These are phyloP conservation scores for Lophium mytilinum DNA, from an alignment of 495 filamentous ascomycete species.

Conservation along the genomic window DNA sequence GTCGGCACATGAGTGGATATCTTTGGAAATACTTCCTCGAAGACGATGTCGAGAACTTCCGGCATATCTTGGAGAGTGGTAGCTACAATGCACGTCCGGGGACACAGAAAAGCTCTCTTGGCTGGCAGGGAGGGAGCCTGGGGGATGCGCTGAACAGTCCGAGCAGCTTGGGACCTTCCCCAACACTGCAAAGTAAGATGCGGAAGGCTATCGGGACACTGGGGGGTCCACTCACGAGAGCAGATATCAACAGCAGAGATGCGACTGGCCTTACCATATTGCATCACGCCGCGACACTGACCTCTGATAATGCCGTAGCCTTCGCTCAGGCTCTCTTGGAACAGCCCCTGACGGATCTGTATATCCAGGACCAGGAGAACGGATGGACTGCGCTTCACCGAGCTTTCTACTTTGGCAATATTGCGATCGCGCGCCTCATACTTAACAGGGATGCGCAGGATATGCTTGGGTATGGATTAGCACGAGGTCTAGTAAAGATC, in stretches of 20 bases:
- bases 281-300: slow-evolving; percentile 73
- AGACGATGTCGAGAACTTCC: slow-evolving; percentile 90
- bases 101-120: slow-evolving; percentile 34
- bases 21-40: slow-evolving; percentile 94
- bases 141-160: slow-evolving; percentile 41
- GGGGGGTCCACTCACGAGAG: slow-evolving; percentile 46
- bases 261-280: slow-evolving; percentile 70
- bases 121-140: slow-evolving; percentile 29
- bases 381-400: slow-evolving; percentile 94
- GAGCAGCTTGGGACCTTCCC: slow-evolving; percentile 43
- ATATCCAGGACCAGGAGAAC: slow-evolving; percentile 78
- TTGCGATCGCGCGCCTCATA: slow-evolving; percentile 72
- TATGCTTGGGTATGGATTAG: slow-evolving; percentile 45
- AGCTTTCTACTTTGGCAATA: slow-evolving; percentile 87
- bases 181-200: slow-evolving; percentile 36
- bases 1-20: slow-evolving; percentile 84
- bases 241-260: slow-evolving; percentile 78
- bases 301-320: slow-evolving; percentile 51
- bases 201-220: slow-evolving; percentile 35
- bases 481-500: slow-evolving; percentile 70
- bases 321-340: slow-evolving; percentile 74
- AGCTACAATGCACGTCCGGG: slow-evolving; percentile 40
- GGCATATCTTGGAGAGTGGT: slow-evolving; percentile 66
- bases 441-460: slow-evolving; percentile 67
- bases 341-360: slow-evolving; percentile 77